Conservation (phyloP, 768 basidiomycete genomes). For the Roridomyces roridus region DNA sequence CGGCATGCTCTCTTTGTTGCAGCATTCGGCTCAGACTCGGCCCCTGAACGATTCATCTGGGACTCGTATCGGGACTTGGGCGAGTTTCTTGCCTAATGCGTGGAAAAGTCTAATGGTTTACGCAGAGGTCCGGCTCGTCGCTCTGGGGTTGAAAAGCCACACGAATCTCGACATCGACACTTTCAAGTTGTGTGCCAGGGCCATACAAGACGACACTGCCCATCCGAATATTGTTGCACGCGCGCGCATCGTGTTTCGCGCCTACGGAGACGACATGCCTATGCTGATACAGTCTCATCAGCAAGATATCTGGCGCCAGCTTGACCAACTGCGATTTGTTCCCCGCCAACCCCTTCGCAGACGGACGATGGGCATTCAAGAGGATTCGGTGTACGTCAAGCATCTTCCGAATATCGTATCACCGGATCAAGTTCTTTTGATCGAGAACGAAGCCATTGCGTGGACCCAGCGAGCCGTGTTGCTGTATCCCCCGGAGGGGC, state of each 20-base stretch:
- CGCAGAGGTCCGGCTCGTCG: constrained; percentile 27
- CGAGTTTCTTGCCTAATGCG: neutral
- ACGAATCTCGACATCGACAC: constrained; percentile 35
- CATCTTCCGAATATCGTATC: constrained; percentile 40
- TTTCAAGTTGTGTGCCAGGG: constrained; percentile 43
- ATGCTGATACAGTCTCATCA: constrained; percentile 26
- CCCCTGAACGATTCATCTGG: constrained; percentile 38
- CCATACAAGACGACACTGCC: constrained; percentile 32
- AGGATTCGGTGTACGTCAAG: constrained; percentile 28
- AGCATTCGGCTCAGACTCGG: constrained; percentile 36
- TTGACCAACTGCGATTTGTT: constrained; percentile 47
- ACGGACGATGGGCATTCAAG: constrained; percentile 27
- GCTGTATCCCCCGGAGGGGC: constrained; percentile 31
- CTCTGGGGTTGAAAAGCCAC: constrained; percentile 38
- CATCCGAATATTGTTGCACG: constrained; percentile 26
- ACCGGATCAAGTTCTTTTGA: constrained; percentile 44
- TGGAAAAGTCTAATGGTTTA: neutral
- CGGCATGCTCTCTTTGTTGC: constrained; percentile 41
- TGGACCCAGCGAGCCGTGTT: constrained; percentile 57
- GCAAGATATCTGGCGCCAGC: constrained; percentile 32
- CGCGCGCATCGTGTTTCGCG: constrained; percentile 38
- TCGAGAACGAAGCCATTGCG: constrained; percentile 45
- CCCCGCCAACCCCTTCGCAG: constrained; percentile 37
- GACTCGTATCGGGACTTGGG: constrained; percentile 34
- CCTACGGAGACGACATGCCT: constrained; percentile 42